Percentiles rank a stretch among this genome's conserved stretches.
Evolutionary conservation across 768 basidiomycete genomes (phyloP).

Genomic region (Podaxis carcinomalis): DNA sequence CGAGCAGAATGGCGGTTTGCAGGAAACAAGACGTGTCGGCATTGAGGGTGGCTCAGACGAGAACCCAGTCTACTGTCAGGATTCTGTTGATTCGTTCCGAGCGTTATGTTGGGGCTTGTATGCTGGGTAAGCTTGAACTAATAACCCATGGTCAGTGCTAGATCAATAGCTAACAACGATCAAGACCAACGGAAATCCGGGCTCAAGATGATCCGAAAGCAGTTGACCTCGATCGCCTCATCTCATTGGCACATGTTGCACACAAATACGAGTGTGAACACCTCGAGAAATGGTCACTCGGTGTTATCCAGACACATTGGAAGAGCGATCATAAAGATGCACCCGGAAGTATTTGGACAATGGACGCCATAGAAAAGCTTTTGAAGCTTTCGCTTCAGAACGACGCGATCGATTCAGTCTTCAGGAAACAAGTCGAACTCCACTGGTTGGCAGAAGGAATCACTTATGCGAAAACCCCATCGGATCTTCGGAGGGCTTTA

Average conservation of each 20-base stretch:
- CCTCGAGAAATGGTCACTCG: not conserved
- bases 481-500: not conserved
- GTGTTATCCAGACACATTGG: not conserved
- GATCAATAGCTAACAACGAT: not conserved
- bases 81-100: not conserved
- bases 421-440: not conserved
- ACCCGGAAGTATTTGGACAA: not conserved
- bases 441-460: not conserved
- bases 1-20: not conserved
- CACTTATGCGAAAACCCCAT: not conserved
- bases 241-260: not conserved
- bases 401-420: not conserved
- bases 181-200: not conserved
- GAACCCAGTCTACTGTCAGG: slow-evolving; percentile 1
- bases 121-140: not conserved
- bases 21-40: not conserved
- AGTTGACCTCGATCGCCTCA: not conserved
- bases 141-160: not conserved
- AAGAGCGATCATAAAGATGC: not conserved
- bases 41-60: not conserved
- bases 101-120: slow-evolving; percentile 4
- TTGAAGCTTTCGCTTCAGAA: not conserved
- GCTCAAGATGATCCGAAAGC: not conserved
- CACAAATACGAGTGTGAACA: not conserved
- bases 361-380: not conserved